phyloP scores from a whole-genome alignment of 2,329 filamentous ascomycete species.

The Fusarium clavum region DNA sequence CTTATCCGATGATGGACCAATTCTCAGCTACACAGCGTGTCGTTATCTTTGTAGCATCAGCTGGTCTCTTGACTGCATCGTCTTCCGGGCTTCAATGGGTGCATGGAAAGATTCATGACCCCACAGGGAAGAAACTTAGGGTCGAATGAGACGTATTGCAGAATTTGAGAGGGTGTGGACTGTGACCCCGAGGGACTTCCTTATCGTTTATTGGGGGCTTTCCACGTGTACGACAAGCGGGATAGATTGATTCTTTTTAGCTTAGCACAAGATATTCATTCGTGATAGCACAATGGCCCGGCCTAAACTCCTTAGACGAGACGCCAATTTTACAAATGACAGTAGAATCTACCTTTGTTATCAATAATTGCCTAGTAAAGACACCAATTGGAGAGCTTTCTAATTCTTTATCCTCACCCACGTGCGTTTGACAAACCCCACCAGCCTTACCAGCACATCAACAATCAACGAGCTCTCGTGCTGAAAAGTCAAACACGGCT shows the following conservation, averaged over 20 bases:
- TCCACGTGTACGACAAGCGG: neutral
- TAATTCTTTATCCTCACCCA: neutral
- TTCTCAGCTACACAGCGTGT: conserved; percentile 1
- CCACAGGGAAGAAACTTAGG: neutral
- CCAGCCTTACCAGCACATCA: neutral
- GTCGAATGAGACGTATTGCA: neutral
- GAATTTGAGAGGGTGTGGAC: neutral
- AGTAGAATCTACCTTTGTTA: neutral
- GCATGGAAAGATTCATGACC: neutral
- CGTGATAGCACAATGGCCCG: neutral
- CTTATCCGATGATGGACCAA: conserved; percentile 21
- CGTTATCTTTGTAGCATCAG: conserved; percentile 9
- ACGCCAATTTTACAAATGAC: neutral
- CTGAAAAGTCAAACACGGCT: neutral
- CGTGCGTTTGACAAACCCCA: neutral
- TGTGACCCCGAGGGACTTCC: neutral
- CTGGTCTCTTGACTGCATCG: conserved; percentile 1
- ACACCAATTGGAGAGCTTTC: neutral
- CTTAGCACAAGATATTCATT: neutral
- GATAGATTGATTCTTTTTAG: neutral
- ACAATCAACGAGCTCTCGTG: neutral
- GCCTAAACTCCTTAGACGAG: accelerated
- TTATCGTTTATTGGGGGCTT: neutral
- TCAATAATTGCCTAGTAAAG: neutral
- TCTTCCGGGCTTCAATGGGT: conserved; percentile 5